Evolutionary conservation across 768 basidiomycete species (phyloP).

Genomic region (Chlorophyllum brunneum): DNA sequence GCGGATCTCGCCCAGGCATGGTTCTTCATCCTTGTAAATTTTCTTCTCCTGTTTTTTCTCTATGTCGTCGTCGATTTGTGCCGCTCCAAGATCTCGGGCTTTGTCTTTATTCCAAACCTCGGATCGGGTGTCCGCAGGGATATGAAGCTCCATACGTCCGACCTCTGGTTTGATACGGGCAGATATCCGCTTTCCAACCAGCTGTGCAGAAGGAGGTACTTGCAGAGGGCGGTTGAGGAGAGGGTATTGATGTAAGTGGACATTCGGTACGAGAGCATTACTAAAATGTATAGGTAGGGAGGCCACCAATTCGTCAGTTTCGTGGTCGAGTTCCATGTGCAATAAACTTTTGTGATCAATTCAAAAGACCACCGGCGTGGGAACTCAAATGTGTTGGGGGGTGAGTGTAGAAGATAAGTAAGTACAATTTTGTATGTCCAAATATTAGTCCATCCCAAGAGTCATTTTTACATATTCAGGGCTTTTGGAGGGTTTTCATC

Average conservation of each 20-base stretch:
- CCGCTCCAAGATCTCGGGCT: conserved; percentile 60
- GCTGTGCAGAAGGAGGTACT: conserved; percentile 67
- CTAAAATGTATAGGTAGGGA: conserved; percentile 73
- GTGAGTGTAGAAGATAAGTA: too few relatives aligned
- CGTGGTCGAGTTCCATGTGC: conserved; percentile 24
- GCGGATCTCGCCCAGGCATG: conserved; percentile 65
- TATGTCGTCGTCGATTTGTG: conserved; percentile 68
- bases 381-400: neutral
- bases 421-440: neutral
- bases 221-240: conserved; percentile 70
- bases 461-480: neutral
- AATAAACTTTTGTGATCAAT: neutral
- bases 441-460: conserved; percentile 1
- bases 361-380: neutral
- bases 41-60: conserved; percentile 70
- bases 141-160: conserved; percentile 68
- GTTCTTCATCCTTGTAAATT: conserved; percentile 45
- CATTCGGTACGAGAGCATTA: conserved; percentile 51
- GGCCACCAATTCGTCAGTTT: conserved; percentile 60
- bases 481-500: too few relatives aligned
- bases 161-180: conserved; percentile 67
- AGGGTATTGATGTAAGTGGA: conserved; percentile 83
- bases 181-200: conserved; percentile 72
- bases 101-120: conserved; percentile 81
- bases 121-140: conserved; percentile 75